phyloP scores from a whole-genome alignment of 1,284 basidiomycete species.

The Flammula alnicola region DNA sequence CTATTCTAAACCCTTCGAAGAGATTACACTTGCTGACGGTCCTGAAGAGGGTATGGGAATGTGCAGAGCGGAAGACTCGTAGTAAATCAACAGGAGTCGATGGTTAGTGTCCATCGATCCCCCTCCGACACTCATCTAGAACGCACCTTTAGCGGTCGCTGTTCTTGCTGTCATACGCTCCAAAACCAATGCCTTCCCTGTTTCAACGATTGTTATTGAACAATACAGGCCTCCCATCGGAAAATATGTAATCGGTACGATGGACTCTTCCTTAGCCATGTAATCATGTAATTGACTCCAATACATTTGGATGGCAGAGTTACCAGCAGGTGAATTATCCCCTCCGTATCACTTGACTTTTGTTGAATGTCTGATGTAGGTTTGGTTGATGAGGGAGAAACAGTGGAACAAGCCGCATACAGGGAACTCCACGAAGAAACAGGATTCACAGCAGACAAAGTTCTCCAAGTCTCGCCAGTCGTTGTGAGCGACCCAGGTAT shows the following conservation, averaged over 20 bases:
- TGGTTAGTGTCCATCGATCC: conserved; percentile 48
- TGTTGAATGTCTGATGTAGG: conserved; percentile 43
- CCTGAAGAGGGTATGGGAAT: conserved; percentile 81
- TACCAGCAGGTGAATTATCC: conserved; percentile 70
- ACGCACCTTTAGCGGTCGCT: conserved; percentile 65
- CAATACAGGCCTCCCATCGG: conserved; percentile 86
- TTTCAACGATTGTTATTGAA: conserved; percentile 84
- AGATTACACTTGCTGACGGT: conserved; percentile 7
- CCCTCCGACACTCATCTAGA: background rate
- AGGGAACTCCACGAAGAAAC: conserved; percentile 93
- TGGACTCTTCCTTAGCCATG: conserved; percentile 18
- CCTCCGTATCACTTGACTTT: background rate
- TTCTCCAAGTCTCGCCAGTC: conserved; percentile 71
- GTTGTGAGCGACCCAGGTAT: conserved; percentile 79
- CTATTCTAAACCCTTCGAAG: conserved; percentile 17
- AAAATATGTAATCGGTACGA: conserved; percentile 72
- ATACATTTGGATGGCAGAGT: conserved; percentile 51
- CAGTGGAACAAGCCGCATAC: conserved; percentile 76
- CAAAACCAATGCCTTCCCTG: conserved; percentile 66
- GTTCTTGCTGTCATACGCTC: conserved; percentile 82
- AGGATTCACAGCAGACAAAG: conserved; percentile 71
- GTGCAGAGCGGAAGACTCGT: conserved; percentile 79
- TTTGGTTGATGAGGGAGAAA: conserved; percentile 82
- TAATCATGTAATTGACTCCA: background rate
- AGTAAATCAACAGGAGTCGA: conserved; percentile 73